These are phyloP conservation scores for Amauroascus verrucosus DNA, from an alignment of 2,329 filamentous ascomycete species.

Conservation along the genomic window DNA sequence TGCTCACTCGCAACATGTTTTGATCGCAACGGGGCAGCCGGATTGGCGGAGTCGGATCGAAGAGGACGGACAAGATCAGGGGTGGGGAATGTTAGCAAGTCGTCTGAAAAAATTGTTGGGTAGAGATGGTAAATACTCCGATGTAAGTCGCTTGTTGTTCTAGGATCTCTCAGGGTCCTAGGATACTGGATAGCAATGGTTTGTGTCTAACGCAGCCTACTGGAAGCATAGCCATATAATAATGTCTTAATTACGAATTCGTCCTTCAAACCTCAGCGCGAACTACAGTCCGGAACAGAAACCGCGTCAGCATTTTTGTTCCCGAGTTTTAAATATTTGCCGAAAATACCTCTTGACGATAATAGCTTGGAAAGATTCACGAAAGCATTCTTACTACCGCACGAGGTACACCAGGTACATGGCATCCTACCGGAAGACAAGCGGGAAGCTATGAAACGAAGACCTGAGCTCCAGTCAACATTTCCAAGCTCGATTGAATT, in stretches of 20 bases:
- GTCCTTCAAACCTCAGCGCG: conserved; percentile 53
- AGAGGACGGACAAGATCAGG: conserved; percentile 53
- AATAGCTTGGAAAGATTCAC: conserved; percentile 43
- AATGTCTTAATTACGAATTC: conserved; percentile 67
- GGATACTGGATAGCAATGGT: neutral
- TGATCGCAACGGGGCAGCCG: conserved; percentile 67
- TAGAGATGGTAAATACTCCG: conserved; percentile 53
- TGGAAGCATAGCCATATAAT: conserved; percentile 59
- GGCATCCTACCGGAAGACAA: conserved; percentile 24
- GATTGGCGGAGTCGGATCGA: conserved; percentile 83
- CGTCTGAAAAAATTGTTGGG: conserved; percentile 60
- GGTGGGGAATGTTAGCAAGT: conserved; percentile 44
- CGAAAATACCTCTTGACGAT: conserved; percentile 55
- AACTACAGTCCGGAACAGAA: conserved; percentile 10
- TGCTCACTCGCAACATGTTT: conserved; percentile 67
- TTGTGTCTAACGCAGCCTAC: neutral
- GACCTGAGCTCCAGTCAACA: conserved; percentile 38
- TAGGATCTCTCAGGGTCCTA: no score
- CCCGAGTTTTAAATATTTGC: conserved; percentile 72
- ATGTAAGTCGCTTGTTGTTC: conserved; percentile 56
- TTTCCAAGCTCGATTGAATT: conserved; percentile 57
- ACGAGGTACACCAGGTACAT: conserved; percentile 27
- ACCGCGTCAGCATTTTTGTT: conserved; percentile 60
- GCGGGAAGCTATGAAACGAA: conserved; percentile 32
- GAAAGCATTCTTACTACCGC: conserved; percentile 33